These are phyloP conservation scores for Amphirosellinia nigrospora DNA, from an alignment of 495 filamentous ascomycete genomes.

Conservation along the genomic window DNA sequence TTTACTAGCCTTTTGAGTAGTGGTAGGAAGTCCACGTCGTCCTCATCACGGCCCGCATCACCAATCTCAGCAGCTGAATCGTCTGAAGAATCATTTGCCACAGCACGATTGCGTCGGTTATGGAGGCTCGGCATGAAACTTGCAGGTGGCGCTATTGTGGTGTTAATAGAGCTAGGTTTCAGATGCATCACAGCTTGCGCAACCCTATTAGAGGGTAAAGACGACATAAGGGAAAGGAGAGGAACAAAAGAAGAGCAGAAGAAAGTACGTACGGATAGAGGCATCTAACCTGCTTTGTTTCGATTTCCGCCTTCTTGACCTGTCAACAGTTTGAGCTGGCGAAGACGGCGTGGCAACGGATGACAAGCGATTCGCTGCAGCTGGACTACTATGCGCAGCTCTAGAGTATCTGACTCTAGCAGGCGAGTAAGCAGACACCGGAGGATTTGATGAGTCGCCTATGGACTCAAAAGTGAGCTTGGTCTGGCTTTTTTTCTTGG, in stretches of 20 bases:
- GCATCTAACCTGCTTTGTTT: slow-evolving; percentile 21
- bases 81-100: slow-evolving; percentile 25
- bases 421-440: slow-evolving; percentile 20
- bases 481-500: slow-evolving; percentile 33
- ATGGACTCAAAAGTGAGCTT: slow-evolving; percentile 36
- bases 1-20: slow-evolving; percentile 6
- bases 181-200: neutral
- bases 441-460: slow-evolving; percentile 16
- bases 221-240: neutral
- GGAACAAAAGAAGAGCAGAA: neutral
- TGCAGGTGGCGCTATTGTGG: slow-evolving; percentile 17
- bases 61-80: slow-evolving; percentile 30
- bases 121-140: slow-evolving; percentile 31
- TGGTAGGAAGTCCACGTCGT: slow-evolving; percentile 21
- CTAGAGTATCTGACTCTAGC: slow-evolving; percentile 31
- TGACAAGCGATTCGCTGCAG: slow-evolving; percentile 12
- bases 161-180: slow-evolving; percentile 6
- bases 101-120: slow-evolving; percentile 1
- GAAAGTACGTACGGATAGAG: slow-evolving; percentile 24
- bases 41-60: slow-evolving; percentile 27
- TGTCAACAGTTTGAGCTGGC: neutral
- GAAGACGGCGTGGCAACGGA: slow-evolving; percentile 15
- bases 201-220: neutral
- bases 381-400: slow-evolving; percentile 22
- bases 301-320: neutral